Percentiles rank a stretch among this genome's conserved stretches.
phyloP scores from a whole-genome alignment of 2,329 filamentous ascomycete genomes.

The Xylaria sp. region DNA sequence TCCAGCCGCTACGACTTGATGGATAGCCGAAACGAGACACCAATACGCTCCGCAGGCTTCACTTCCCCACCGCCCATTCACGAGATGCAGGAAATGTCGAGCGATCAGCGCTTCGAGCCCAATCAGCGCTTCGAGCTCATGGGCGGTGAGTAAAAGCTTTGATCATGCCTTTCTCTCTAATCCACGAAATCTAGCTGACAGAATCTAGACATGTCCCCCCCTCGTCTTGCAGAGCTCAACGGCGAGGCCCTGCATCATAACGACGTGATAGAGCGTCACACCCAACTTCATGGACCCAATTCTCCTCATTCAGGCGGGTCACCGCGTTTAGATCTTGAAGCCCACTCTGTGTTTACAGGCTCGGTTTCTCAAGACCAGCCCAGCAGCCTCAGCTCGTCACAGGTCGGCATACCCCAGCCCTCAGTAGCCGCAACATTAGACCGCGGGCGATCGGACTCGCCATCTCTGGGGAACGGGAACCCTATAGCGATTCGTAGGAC shows the following conservation, averaged over 20 bases:
- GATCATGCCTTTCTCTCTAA: not conserved
- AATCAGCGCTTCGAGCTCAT: slow-evolving; percentile 6
- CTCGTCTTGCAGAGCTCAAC: slow-evolving; percentile 5
- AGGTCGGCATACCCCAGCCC: slow-evolving; percentile 1
- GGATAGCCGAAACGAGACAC: slow-evolving; percentile 40
- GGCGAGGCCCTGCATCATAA: slow-evolving; percentile 36
- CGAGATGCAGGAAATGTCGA: slow-evolving; percentile 34
- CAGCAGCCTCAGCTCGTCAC: slow-evolving; percentile 36
- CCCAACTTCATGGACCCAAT: slow-evolving; percentile 35
- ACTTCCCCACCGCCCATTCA: not conserved
- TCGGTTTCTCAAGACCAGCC: slow-evolving; percentile 41
- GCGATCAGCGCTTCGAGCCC: not conserved
- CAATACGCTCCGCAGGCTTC: slow-evolving; percentile 24
- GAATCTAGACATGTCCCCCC: slow-evolving; percentile 9
- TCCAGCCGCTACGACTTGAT: slow-evolving; percentile 46
- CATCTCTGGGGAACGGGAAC: slow-evolving; percentile 31
- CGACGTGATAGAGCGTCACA: slow-evolving; percentile 48
- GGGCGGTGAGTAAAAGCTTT: slow-evolving; percentile 23
- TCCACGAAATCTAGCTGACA: not conserved
- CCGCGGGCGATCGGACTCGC: slow-evolving; percentile 37
- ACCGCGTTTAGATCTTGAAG: slow-evolving; percentile 32
- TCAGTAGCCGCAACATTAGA: slow-evolving; percentile 1
- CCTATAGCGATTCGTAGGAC: not conserved
- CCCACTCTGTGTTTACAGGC: slow-evolving; percentile 36
- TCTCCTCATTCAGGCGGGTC: slow-evolving; percentile 28